phyloP scores from a whole-genome alignment of 2,329 filamentous ascomycete genomes.

The Teratosphaeria destructans region DNA sequence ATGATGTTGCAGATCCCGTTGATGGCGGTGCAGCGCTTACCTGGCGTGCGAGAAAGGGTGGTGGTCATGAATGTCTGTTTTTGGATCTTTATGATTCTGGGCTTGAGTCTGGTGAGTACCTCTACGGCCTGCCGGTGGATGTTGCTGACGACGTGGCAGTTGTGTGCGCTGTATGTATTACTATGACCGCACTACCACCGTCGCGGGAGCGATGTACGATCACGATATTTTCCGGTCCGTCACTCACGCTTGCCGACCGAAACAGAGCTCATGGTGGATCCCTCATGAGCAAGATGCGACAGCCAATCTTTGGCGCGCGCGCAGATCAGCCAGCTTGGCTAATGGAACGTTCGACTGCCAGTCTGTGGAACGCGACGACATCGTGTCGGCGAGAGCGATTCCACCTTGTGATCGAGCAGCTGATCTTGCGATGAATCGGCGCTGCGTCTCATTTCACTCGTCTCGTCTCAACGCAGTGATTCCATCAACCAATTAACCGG shows the following conservation, averaged over 20 bases:
- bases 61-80: slow-evolving; percentile 54
- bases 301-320: background rate
- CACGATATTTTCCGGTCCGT: background rate
- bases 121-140: no score
- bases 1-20: slow-evolving; percentile 98
- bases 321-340: background rate
- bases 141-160: background rate
- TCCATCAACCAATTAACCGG: no score
- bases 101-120: slow-evolving; percentile 22
- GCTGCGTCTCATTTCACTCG: no score
- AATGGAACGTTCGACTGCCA: background rate
- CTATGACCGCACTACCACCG: background rate
- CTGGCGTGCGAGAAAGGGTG: slow-evolving; percentile 60
- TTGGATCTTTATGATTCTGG: slow-evolving; percentile 27
- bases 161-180: background rate
- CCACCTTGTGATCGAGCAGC: no score
- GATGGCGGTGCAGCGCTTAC: slow-evolving; percentile 77
- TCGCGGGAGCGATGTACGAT: background rate
- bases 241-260: background rate
- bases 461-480: no score
- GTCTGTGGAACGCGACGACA: no score
- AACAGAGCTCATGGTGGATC: background rate
- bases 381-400: background rate
- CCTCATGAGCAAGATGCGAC: background rate
- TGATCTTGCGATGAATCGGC: no score